Evolutionary conservation across 352 stramenopile species (phyloP), one percentile per base, ranked within the genome.

Genomic region (Pseudoperonospora humuli): DNA sequence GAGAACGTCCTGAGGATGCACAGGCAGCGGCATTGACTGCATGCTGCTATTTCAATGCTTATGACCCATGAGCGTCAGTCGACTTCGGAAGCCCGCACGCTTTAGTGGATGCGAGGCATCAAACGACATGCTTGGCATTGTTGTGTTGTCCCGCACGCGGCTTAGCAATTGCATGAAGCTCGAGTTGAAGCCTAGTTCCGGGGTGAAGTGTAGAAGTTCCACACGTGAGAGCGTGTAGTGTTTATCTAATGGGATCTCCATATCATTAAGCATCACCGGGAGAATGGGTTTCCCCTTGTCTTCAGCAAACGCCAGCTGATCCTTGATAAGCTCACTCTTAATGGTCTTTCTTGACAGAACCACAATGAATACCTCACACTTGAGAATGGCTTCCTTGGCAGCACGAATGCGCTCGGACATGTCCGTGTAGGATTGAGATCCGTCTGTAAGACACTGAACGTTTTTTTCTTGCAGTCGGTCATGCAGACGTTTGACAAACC

Each of bases 271-370:
- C 70, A 89, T 69, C 27, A 92, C 67, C 1, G 76, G 76, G 39
- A 92, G 39, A 43, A 92, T 87, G 0, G 70, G 61, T 10, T 61
- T 63, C 17, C 73, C 73, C 50, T 85, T 87, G 57, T 89, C 76
- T 54, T 87, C 79, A 7, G 79, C 79, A 39, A 89, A 88, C 37
- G 76, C 77, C 14, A 89, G 54, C 45, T 92, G 79, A 46, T 89
- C 76, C 36, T 79, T 75, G 11, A 92, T 66, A n/a, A 92, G 55
- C 57, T 92, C 79, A 39, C 63, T 85, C 39, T 60, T 54, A 29
- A 64, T 59, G 2, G 70, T 86, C 34, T 80, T 68, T 40, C 63
- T 68, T 11, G 79, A 87, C 15, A 92, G 46, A 20, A 92, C 62
- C 2, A 87, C 74, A 28, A 87, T 67, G 36, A 92, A 82, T 25